phyloP scores from a whole-genome alignment of 2,329 filamentous ascomycete genomes.

The Rugonectria rugulosa region DNA sequence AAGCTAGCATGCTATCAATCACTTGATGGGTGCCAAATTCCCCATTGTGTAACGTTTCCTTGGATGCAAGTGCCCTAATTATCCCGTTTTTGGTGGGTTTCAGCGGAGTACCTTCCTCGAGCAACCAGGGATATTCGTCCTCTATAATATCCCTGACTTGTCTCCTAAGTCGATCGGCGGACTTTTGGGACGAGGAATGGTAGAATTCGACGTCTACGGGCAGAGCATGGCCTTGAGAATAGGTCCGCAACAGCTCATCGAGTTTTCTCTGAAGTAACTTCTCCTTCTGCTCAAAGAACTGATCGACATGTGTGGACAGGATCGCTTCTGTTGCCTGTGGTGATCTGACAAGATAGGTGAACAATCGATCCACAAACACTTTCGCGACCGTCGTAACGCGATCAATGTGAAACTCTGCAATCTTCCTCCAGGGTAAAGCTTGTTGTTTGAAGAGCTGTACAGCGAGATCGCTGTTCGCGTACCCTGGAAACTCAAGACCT shows the following conservation, averaged over 20 bases:
- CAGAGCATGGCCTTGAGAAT: conserved; percentile 40
- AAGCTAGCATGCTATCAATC: conserved; percentile 53
- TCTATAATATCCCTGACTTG: conserved; percentile 21
- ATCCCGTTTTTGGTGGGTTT: conserved; percentile 14
- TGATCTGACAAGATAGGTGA: conserved; percentile 43
- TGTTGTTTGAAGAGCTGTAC: conserved; percentile 51
- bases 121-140: conserved; percentile 29
- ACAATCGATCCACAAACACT: conserved; percentile 47
- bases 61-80: conserved; percentile 5
- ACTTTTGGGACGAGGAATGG: conserved; percentile 6
- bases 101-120: conserved; percentile 13
- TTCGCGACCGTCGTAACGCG: conserved; percentile 40
- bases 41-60: conserved; percentile 22
- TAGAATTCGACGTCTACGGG: conserved; percentile 44
- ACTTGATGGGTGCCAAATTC: conserved; percentile 49
- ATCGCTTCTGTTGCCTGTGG: conserved; percentile 31
- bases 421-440: conserved; percentile 46
- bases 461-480: conserved; percentile 45
- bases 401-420: conserved; percentile 47
- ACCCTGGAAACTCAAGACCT: conserved; percentile 51
- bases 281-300: conserved; percentile 45
- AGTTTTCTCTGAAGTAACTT: conserved; percentile 44
- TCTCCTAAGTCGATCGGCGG: conserved; percentile 15
- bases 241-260: conserved; percentile 49
- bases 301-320: conserved; percentile 36